Percentiles rank a stretch among this genome's conserved stretches.
phyloP scores from a whole-genome alignment of 1,284 basidiomycete species.

The Anthracocystis panici-leucophaei region DNA sequence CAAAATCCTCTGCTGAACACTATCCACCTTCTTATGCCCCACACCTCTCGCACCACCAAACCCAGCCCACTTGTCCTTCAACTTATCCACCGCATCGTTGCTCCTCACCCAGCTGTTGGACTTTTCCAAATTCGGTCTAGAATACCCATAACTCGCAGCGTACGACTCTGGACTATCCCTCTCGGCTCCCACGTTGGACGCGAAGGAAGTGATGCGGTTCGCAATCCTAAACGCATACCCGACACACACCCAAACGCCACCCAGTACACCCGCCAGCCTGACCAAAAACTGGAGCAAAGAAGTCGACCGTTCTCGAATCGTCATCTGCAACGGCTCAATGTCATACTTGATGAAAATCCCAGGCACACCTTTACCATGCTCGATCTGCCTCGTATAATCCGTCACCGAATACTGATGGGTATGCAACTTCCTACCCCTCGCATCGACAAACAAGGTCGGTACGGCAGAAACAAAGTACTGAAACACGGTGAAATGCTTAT shows the following conservation, averaged over 20 bases:
- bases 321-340: slow-evolving; percentile 87
- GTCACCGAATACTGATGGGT: slow-evolving; percentile 97
- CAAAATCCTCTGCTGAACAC: slow-evolving; percentile 53
- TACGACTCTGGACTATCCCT: slow-evolving; percentile 37
- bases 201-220: slow-evolving; percentile 44
- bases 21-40: slow-evolving; percentile 44
- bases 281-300: slow-evolving; percentile 84
- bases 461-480: slow-evolving; percentile 96
- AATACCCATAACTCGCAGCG: slow-evolving; percentile 40
- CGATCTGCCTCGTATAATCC: slow-evolving; percentile 83
- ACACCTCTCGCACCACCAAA: slow-evolving; percentile 23
- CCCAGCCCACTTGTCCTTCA: slow-evolving; percentile 45
- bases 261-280: slow-evolving; percentile 74
- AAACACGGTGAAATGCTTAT: slow-evolving; percentile 76
- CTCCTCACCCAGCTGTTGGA: slow-evolving; percentile 18
- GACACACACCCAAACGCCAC: slow-evolving; percentile 70
- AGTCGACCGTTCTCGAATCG: slow-evolving; percentile 87
- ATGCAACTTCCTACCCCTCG: slow-evolving; percentile 74
- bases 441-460: slow-evolving; percentile 88
- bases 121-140: slow-evolving; percentile 14
- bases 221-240: slow-evolving; percentile 58
- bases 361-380: slow-evolving; percentile 83
- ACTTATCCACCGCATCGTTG: slow-evolving; percentile 35
- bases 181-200: slow-evolving; percentile 22
- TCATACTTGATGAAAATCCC: slow-evolving; percentile 77